Evolutionary conservation across 1,139 yeast genomes (phyloP), one percentile per base, ranked within the genome.

Genomic region (Yarrowia galli): DNA sequence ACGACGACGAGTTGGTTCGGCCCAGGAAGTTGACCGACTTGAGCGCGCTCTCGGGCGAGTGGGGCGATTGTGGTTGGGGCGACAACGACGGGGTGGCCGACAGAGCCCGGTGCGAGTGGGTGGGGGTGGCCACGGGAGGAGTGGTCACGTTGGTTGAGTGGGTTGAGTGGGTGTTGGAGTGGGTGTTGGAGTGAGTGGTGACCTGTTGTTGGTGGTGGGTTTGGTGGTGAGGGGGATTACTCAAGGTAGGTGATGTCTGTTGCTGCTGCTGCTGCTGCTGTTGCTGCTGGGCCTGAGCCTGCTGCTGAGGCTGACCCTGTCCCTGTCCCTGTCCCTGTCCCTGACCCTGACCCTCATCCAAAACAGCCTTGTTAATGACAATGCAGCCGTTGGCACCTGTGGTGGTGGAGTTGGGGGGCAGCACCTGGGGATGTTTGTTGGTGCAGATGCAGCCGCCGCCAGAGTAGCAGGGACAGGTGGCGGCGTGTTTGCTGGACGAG

Each of bases 401-500:
- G 23, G 61, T 40, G 45, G 67, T 51, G 36, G 67, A 42, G 15
- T 64, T 64, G 0, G 61, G 61, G 3, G 60, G 67, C 46, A 61
- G 56, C 22, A 53, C 51, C 49, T 53, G 60, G 51, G 51, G 61
- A 9, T 49, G 60, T n/a, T 53, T 64, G 40, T 42, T 64, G 51
- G 67, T n/a, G 48, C 68, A 65, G 12, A 65, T 38, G n/a, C 68
- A 65, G 82, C 81, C 74, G 28, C 72, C 70, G 65, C 83, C 84
- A 73, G 88, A 84, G 42, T 84, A 81, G 76, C 92, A 88, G 40
- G 82, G 83, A 51, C 87, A 82, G 54, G 86, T 74, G 40, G 79
- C 81, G 77, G 83, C 78, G n/a, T 73, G 83, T 82, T 78, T 79
- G 67, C 77, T 77, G 65, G 77, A 77, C 68, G 78, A 82, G 70